Conservation (phyloP, 1,284 basidiomycete species). For the Spongispora temasekensis region DNA sequence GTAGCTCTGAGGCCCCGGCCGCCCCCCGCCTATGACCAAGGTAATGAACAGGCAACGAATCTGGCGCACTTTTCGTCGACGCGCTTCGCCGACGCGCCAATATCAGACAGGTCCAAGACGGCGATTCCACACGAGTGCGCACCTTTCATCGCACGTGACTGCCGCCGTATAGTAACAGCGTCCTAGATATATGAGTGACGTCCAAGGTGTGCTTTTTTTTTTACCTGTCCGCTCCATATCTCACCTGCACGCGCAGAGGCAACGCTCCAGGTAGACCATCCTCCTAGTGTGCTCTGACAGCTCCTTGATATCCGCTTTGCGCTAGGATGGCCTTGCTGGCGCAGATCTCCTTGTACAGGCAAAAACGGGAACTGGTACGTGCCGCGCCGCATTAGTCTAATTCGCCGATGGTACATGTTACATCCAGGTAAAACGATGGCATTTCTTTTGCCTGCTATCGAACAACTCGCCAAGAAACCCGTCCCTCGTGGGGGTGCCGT, state of each 20-base stretch:
- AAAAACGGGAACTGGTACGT: conserved; percentile 47
- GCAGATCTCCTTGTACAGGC: conserved; percentile 48
- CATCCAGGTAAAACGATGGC: conserved; percentile 81
- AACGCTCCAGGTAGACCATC: conserved; percentile 35
- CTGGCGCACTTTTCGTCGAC: conserved; percentile 30
- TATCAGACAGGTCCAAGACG: conserved; percentile 36
- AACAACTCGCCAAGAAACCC: conserved; percentile 53
- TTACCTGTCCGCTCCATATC: conserved; percentile 1
- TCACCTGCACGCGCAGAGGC: conserved; percentile 25
- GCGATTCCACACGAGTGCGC: conserved; percentile 45
- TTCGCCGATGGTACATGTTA: not conserved
- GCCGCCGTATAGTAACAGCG: conserved; percentile 20
- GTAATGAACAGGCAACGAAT: conserved; percentile 17
- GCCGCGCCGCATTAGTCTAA: not conserved
- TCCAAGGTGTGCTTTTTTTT: conserved; percentile 36
- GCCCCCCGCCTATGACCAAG: conserved; percentile 5
- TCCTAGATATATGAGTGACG: conserved; percentile 42
- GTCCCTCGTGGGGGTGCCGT: conserved; percentile 24
- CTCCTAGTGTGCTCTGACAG: too few relatives aligned
- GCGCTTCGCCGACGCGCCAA: conserved; percentile 31
- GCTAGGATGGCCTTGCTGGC: conserved; percentile 37
- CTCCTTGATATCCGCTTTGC: conserved; percentile 13
- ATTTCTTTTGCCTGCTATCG: conserved; percentile 85
- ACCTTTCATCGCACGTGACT: conserved; percentile 3
- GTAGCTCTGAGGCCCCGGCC: conserved; percentile 11